Base-by-base conservation (phyloP, 441 rosid genomes). In the Geranium incanum region DNA sequence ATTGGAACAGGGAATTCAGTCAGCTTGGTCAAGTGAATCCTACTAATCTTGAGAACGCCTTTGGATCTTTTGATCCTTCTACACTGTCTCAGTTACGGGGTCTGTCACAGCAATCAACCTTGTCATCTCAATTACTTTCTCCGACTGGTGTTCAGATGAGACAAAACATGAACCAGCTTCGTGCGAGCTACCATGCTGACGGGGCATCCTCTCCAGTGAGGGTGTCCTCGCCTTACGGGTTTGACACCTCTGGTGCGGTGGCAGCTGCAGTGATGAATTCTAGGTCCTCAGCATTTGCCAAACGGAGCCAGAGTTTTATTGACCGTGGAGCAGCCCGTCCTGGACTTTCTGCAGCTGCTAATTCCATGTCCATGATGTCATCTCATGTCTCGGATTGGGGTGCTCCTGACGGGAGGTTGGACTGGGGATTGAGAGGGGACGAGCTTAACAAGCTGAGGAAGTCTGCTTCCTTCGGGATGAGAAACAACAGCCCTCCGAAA, bases 291-390 rank as follows among this genome's bases (percentile, higher is more conserved):
- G 89, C 93, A 8, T 88, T 91, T 76, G 80, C 93, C 6, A 85
- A 80, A 68, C 78, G 89, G 50, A 91, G 97, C 77, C 99, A 85
- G 77, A 94, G 97, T 85, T 87, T 94, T 79, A 77, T 86, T 18
- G 97, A 90, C 70, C 84, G 94, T 39, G 85, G 74, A 38, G 88
- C 76, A 41, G 75, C 68, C 43, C 81, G 71, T 69, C 83, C 79
- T 11, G 81, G 85, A 48, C 67, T 74, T 69, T 70, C 89, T 36
- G 70, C 86, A 45, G 71, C 86, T 0, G 72, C 82, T 21, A 45
- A 82, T 65, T 36, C 67, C 6, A 21, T 57, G 19, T 57, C 63
- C 6, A 57, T 57, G 52, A 71, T 76, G 75, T 64, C 83, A 52
- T 77, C 85, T 16, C 82, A 77, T 70, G 65, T 85, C 55, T 75